Evolutionary conservation across 73 alveolate genomes (phyloP).

Genomic region (Paramecium octaurelia): DNA sequence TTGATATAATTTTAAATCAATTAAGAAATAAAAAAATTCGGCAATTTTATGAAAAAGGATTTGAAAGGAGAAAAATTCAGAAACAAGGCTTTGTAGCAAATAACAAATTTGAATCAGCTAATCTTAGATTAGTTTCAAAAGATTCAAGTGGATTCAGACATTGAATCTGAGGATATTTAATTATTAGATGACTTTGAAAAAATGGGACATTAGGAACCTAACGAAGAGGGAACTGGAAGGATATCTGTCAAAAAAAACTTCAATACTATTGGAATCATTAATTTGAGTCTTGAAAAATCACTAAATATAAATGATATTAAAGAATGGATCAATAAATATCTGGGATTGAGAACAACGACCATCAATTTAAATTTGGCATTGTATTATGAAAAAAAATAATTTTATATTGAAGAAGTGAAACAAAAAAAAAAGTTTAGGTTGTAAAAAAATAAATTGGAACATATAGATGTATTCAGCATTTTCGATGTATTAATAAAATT

Average conservation of each 20-base stretch:
- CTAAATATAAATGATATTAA: not conserved
- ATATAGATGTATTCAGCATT: not conserved
- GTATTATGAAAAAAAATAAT: not conserved
- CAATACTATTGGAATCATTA: not conserved
- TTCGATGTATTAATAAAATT: not conserved
- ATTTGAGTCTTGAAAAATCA: not conserved
- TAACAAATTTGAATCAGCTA: not conserved
- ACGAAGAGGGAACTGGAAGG: slow-evolving; percentile 6
- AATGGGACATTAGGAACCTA: not conserved
- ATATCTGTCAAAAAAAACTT: not conserved
- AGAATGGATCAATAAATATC: not conserved
- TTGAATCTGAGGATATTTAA: not conserved
- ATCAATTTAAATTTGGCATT: not conserved
- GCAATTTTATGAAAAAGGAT: not conserved
- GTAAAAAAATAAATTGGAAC: not conserved
- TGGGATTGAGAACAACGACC: not conserved
- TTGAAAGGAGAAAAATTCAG: not conserved
- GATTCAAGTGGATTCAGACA: not conserved
- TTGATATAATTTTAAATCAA: not conserved
- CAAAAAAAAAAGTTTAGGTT: not conserved
- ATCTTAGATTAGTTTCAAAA: not conserved
- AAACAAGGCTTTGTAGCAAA: not conserved
- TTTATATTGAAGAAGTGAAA: not conserved
- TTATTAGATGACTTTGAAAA: not conserved
- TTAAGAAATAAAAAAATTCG: not conserved